Evolutionary conservation across 495 filamentous ascomycete species (phyloP).

Genomic region (Xeromyces bisporus): DNA sequence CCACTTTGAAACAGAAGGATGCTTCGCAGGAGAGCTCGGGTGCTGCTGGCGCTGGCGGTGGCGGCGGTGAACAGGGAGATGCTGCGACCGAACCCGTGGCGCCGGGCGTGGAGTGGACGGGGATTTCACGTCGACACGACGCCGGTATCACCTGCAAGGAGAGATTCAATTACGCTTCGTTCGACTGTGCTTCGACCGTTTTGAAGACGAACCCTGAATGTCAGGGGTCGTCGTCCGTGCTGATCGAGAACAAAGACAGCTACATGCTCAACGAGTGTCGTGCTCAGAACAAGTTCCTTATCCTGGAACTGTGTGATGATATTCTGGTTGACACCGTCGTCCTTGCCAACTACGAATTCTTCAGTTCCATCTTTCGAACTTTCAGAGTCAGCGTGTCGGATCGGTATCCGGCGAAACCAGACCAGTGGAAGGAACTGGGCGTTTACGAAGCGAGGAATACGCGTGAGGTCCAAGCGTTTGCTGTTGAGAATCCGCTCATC

Average conservation of each 20-base stretch:
- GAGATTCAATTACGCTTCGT: slow-evolving; percentile 90
- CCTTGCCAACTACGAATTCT: slow-evolving; percentile 95
- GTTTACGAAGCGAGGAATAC: slow-evolving; percentile 82
- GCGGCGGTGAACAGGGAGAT: no score
- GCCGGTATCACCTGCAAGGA: slow-evolving; percentile 92
- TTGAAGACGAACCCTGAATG: slow-evolving; percentile 74
- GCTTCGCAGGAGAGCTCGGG: slow-evolving; percentile 16
- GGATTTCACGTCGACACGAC: slow-evolving; percentile 55
- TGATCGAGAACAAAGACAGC: slow-evolving; percentile 94
- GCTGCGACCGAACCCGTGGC: slow-evolving; percentile 12
- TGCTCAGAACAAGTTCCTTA: slow-evolving; percentile 77
- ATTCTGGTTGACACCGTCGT: slow-evolving; percentile 93
- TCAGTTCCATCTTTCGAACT: slow-evolving; percentile 84
- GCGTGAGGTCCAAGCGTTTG: slow-evolving; percentile 83
- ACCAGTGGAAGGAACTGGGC: slow-evolving; percentile 81
- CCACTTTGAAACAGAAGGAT: slow-evolving; percentile 19
- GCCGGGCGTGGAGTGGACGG: slow-evolving; percentile 21
- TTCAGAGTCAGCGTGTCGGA: slow-evolving; percentile 85
- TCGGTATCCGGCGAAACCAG: slow-evolving; percentile 77
- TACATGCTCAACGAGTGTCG: slow-evolving; percentile 94
- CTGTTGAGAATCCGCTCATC: slow-evolving; percentile 81
- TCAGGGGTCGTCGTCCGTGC: slow-evolving; percentile 68
- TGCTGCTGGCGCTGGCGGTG: slow-evolving; percentile 8
- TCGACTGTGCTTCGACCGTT: slow-evolving; percentile 87
- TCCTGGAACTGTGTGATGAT: slow-evolving; percentile 79